phyloP scores from a whole-genome alignment of 352 stramenopile genomes.

The Phytopythium mirpurense region DNA sequence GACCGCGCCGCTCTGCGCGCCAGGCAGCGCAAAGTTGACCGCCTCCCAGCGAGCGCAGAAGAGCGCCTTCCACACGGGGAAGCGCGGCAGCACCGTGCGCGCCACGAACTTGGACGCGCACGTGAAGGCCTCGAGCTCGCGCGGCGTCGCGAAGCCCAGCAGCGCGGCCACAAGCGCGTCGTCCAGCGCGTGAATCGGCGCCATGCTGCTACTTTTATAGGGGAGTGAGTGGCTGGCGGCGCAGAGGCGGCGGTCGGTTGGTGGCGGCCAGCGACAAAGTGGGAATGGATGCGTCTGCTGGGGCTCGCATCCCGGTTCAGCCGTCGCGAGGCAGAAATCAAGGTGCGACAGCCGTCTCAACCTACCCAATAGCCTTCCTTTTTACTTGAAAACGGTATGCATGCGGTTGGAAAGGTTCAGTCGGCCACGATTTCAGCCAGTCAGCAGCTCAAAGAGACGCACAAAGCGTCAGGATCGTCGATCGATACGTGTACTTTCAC shows the following conservation, averaged over 20 bases:
- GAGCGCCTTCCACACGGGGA: conserved; percentile 26
- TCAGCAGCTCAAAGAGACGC: conserved; percentile 2
- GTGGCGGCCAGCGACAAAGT: background rate
- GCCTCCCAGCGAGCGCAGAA: conserved; percentile 28
- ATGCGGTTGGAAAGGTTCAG: conserved; percentile 1
- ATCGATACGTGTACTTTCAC: no score
- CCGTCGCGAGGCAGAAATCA: conserved; percentile 6
- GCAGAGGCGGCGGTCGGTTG: background rate
- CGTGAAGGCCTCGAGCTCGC: conserved; percentile 29
- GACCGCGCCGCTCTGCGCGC: conserved; percentile 8
- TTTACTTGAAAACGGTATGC: background rate
- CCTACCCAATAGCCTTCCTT: background rate
- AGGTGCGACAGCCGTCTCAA: background rate
- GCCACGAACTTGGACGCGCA: conserved; percentile 25
- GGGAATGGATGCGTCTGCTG: conserved; percentile 1
- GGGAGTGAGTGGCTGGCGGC: background rate
- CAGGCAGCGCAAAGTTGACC: conserved; percentile 24
- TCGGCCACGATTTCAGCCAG: background rate
- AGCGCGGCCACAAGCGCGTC: conserved; percentile 25
- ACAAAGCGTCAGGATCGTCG: background rate
- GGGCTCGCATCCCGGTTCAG: background rate
- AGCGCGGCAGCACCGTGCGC: conserved; percentile 19
- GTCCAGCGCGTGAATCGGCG: conserved; percentile 22
- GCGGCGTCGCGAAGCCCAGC: conserved; percentile 18
- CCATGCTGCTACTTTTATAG: conserved; percentile 6